Evolutionary conservation across 2,329 filamentous ascomycete species (phyloP).

Genomic region (Aspergillus novoparasiticus): DNA sequence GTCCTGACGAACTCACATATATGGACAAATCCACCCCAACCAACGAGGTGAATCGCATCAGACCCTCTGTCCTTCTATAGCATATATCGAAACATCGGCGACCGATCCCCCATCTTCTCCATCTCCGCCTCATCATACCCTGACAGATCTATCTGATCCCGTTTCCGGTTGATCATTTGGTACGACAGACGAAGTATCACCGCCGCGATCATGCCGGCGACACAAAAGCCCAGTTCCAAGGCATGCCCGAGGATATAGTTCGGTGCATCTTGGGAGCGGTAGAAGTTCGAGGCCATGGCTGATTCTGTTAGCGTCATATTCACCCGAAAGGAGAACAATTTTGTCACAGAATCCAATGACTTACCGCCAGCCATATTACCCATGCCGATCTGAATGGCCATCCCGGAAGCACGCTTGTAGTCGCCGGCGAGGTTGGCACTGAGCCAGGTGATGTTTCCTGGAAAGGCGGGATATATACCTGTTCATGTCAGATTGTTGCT

Average conservation of each 20-base stretch:
- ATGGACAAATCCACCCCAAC: no score
- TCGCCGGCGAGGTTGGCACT: slow-evolving; percentile 62
- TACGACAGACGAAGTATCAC: slow-evolving; percentile 56
- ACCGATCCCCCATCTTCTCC: slow-evolving; percentile 62
- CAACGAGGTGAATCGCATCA: not conserved
- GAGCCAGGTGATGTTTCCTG: slow-evolving; percentile 58
- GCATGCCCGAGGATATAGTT: slow-evolving; percentile 55
- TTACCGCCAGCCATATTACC: slow-evolving; percentile 54
- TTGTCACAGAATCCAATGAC: not conserved
- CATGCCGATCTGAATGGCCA: slow-evolving; percentile 65
- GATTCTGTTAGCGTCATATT: not conserved
- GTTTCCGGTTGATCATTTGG: slow-evolving; percentile 59
- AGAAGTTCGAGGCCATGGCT: slow-evolving; percentile 74
- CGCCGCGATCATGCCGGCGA: slow-evolving; percentile 49
- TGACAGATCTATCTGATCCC: slow-evolving; percentile 50
- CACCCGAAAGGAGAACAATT: no score
- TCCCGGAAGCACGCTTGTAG: slow-evolving; percentile 59
- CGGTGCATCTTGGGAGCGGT: slow-evolving; percentile 55
- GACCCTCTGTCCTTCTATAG: no score
- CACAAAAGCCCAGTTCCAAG: slow-evolving; percentile 54
- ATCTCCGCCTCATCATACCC: slow-evolving; percentile 53
- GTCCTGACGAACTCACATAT: no score
- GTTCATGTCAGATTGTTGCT: not conserved
- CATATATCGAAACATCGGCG: slow-evolving; percentile 66
- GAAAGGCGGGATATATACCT: slow-evolving; percentile 51